phyloP scores from a whole-genome alignment of 345 rosid species.

The Aegle marmelos region DNA sequence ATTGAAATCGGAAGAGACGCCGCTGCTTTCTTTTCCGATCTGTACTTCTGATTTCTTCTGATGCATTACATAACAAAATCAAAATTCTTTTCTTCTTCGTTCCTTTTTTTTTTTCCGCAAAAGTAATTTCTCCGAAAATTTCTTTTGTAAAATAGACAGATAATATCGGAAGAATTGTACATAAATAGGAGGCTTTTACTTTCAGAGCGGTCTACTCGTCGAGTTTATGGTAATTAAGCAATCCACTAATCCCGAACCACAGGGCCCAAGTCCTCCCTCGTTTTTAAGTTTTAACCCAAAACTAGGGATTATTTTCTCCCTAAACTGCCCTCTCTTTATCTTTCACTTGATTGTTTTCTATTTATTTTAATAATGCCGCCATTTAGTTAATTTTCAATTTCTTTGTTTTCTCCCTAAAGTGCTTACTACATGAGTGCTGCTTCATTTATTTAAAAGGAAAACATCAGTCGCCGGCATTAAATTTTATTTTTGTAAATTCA shows the following conservation, averaged over 20 bases:
- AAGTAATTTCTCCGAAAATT: not conserved
- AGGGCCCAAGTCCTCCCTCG: not conserved
- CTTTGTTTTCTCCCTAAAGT: no score
- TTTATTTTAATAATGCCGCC: not conserved
- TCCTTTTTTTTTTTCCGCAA: not conserved
- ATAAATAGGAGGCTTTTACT: not conserved
- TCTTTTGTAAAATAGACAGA: not conserved
- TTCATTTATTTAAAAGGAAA: not conserved
- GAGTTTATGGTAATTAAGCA: slow-evolving; percentile 23
- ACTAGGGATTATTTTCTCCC: not conserved
- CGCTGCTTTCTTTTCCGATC: slow-evolving; percentile 99
- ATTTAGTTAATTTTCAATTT: no score
- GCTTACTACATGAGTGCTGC: no score
- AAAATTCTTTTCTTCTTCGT: not conserved
- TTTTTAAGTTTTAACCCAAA: not conserved
- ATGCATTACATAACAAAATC: slow-evolving; percentile 71
- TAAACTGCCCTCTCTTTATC: not conserved
- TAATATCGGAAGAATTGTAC: not conserved
- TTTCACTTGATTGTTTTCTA: not conserved
- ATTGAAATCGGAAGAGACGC: slow-evolving; percentile 98
- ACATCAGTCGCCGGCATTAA: not conserved
- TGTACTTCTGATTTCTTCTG: slow-evolving; percentile 98
- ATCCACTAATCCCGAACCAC: slow-evolving; percentile 23
- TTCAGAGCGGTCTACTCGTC: slow-evolving; percentile 20
- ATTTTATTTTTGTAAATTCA: no score